Evolutionary conservation across 2,329 filamentous ascomycete species (phyloP).

Genomic region (Talaromyces atroroseus): DNA sequence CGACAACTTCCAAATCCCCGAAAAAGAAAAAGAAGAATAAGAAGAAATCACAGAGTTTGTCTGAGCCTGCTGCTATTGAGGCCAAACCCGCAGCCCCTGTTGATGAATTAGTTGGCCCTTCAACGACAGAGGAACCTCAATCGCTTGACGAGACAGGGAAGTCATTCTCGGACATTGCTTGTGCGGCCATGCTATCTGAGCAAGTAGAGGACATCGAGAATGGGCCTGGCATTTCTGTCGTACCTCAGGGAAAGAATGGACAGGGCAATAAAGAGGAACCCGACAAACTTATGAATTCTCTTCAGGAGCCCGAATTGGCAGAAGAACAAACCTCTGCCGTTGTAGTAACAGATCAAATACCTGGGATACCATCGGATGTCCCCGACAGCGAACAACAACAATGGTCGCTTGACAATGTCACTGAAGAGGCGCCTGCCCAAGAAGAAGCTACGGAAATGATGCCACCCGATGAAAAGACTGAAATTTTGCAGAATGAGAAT

Average conservation of each 20-base stretch:
- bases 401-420: not conserved
- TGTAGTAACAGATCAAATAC: not conserved
- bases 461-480: not conserved
- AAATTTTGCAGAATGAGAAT: not conserved
- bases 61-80: constrained; percentile 2
- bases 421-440: not conserved
- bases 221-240: not conserved
- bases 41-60: constrained; percentile 10
- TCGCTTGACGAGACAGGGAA: not conserved
- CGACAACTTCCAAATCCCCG: constrained; percentile 1
- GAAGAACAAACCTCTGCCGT: not conserved
- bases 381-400: not conserved
- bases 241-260: not conserved
- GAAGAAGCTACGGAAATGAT: not conserved
- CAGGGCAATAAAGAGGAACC: not conserved
- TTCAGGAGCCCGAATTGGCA: not conserved
- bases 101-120: not conserved
- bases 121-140: not conserved
- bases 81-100: not conserved
- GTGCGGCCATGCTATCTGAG: not conserved
- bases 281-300: not conserved
- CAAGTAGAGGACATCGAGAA: not conserved
- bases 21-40: constrained; percentile 15
- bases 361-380: not conserved
- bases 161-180: not conserved